Percentiles rank a stretch among this genome's conserved stretches.
These are phyloP conservation scores for Suillus discolor DNA, from an alignment of 768 basidiomycete genomes.

Conservation along the genomic window DNA sequence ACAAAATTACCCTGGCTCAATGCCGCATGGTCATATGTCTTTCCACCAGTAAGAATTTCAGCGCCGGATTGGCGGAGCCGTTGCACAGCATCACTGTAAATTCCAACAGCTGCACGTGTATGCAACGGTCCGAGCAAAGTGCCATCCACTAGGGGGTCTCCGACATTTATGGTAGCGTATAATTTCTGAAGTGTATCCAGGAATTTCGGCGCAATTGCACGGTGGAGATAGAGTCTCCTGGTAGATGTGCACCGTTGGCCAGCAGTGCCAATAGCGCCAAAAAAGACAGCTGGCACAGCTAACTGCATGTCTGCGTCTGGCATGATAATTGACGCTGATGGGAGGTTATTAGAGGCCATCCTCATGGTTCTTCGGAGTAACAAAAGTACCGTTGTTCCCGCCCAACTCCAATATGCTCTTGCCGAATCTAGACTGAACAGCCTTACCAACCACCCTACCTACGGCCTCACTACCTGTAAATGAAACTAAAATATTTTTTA, in stretches of 20 bases:
- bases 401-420: slow-evolving; percentile 90
- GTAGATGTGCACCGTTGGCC: slow-evolving; percentile 88
- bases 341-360: slow-evolving; percentile 22
- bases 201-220: slow-evolving; percentile 74
- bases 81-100: slow-evolving; percentile 63
- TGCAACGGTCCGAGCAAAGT: slow-evolving; percentile 91
- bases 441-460: slow-evolving; percentile 85
- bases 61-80: slow-evolving; percentile 68
- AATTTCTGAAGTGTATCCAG: slow-evolving; percentile 71
- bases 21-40: slow-evolving; percentile 49
- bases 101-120: slow-evolving; percentile 62
- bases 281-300: slow-evolving; percentile 89
- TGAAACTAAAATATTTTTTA: slow-evolving; percentile 57
- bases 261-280: slow-evolving; percentile 88
- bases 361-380: slow-evolving; percentile 20
- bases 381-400: slow-evolving; percentile 83
- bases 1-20: slow-evolving; percentile 83
- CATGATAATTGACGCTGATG: slow-evolving; percentile 85
- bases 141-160: slow-evolving; percentile 76
- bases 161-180: slow-evolving; percentile 72
- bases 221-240: slow-evolving; percentile 87
- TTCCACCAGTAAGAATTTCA: slow-evolving; percentile 76
- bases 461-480: slow-evolving; percentile 94
- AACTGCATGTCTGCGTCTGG: slow-evolving; percentile 90
- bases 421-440: slow-evolving; percentile 86